Conservation (phyloP, 129 eudicot genomes). For the Pittosporum tobira region DNA sequence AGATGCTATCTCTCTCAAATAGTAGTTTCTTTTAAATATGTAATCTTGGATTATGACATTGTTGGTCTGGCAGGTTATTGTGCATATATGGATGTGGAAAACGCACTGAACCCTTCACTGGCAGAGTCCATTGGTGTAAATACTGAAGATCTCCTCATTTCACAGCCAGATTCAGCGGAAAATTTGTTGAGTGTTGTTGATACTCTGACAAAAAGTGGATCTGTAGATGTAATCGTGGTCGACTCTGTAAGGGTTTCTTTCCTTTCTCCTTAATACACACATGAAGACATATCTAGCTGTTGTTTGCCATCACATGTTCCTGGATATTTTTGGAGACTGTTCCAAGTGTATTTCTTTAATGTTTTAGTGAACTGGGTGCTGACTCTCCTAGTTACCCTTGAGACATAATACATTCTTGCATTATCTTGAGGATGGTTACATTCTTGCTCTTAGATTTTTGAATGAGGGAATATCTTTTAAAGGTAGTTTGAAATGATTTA, state of each 20-base stretch:
- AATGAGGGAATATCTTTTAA: too few relatives aligned
- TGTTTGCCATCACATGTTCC: background rate
- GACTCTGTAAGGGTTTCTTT: constrained; percentile 64
- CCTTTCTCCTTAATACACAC: background rate
- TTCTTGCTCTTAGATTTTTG: too few relatives aligned
- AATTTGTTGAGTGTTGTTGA: constrained; percentile 81
- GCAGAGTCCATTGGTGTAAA: constrained; percentile 76
- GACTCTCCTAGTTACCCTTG: background rate
- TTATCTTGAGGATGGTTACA: background rate
- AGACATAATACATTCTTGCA: background rate
- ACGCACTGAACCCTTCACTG: constrained; percentile 67
- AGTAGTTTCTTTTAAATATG: constrained; percentile 4
- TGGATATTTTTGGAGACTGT: background rate
- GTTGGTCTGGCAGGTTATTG: constrained; percentile 65
- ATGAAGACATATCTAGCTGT: background rate
- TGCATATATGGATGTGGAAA: constrained; percentile 89
- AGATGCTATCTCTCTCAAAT: background rate
- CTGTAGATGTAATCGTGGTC: constrained; percentile 84
- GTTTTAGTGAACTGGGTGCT: background rate
- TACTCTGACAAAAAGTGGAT: constrained; percentile 86
- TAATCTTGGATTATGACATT: background rate
- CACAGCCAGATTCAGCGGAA: constrained; percentile 95
- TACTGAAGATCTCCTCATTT: constrained; percentile 69
- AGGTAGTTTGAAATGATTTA: too few relatives aligned
- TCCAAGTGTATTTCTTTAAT: background rate